Base-by-base conservation (phyloP, 257 asterid species). In the Schizonepeta tenuifolia region DNA sequence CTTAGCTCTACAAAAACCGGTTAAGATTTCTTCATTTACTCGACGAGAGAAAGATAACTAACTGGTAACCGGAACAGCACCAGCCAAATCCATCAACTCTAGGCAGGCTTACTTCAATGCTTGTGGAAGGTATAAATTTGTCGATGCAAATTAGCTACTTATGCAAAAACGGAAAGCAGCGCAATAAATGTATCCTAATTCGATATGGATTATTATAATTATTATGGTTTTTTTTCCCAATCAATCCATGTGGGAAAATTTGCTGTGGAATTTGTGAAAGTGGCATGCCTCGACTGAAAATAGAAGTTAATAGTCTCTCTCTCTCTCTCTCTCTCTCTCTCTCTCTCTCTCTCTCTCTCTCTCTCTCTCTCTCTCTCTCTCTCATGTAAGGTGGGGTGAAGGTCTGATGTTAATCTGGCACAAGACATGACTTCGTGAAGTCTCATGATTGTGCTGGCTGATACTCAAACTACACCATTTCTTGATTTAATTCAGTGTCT, bases 361-460 rank as follows among this genome's bases (percentile, higher is more conserved):
- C n/a, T n/a, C n/a, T n/a, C n/a, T n/a, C n/a, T n/a, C n/a, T n/a
- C n/a, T n/a, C n/a, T n/a, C n/a, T n/a, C n/a, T n/a, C n/a, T 28
- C 0, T 28, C 3, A 28, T 28, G 33, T 28, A 28, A 28, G 33
- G 33, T 28, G 33, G 33, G 3, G 33, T 28, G n/a, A n/a, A n/a
- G 33, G 33, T 28, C 33, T 28, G 33, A 28, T 28, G 33, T 28
- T 28, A 3, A 31, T 31, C 36, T 31, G 36, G 26, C 58, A 73
- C 14, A 20, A 36, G 79, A 70, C 83, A 79, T 21, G 60, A 47
- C 41, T 72, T 31, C 75, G 65, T 75, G 80, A 9, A 11, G 31
- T 75, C 77, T 57, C 75, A 78, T 71, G 81, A 69, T 77, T 65
- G 59, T 83, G 80, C 47, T 81, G 77, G 70, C 68, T 65, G 78